A percentile compares a stretch with the other conserved stretches of the same genome.
Evolutionary conservation across 78 protist genomes (phyloP).

Genomic region (Dictyostelium purpureum): DNA sequence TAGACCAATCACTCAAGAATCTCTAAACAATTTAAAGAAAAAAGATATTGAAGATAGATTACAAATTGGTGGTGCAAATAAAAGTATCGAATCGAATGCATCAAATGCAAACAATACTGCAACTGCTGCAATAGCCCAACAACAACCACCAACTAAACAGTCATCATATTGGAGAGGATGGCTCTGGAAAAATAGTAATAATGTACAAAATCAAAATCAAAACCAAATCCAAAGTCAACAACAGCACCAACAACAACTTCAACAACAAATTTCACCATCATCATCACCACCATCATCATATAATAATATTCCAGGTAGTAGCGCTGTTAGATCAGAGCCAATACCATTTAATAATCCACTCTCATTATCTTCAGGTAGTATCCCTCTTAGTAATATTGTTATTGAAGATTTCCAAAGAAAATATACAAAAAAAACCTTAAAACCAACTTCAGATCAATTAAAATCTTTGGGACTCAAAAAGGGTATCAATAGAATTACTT

Average conservation of each 20-base stretch:
- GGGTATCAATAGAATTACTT: slow-evolving; percentile 90
- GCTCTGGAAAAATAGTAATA: slow-evolving; percentile 26
- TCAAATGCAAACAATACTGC: background rate
- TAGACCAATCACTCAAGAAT: slow-evolving; percentile 27
- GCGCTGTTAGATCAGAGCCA: background rate
- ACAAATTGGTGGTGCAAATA: slow-evolving; percentile 1
- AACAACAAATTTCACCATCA: slow-evolving; percentile 10
- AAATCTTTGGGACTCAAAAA: slow-evolving; percentile 78
- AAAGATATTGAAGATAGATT: slow-evolving; percentile 10
- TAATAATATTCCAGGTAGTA: background rate
- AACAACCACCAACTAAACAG: background rate
- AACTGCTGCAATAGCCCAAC: background rate
- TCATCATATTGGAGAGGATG: slow-evolving; percentile 40
- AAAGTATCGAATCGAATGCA: background rate
- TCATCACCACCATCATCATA: background rate
- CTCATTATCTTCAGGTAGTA: background rate
- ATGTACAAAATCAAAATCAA: background rate
- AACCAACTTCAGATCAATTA: slow-evolving; percentile 78
- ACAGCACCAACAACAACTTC: background rate
- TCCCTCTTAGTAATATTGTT: background rate
- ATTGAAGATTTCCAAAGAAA: slow-evolving; percentile 7
- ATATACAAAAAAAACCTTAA: slow-evolving; percentile 58
- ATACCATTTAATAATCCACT: background rate
- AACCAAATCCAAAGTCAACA: background rate
- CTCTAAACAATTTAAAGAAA: slow-evolving; percentile 46